Evolutionary conservation across 257 asterid genomes (phyloP).

Genomic region (Mitragyna speciosa): DNA sequence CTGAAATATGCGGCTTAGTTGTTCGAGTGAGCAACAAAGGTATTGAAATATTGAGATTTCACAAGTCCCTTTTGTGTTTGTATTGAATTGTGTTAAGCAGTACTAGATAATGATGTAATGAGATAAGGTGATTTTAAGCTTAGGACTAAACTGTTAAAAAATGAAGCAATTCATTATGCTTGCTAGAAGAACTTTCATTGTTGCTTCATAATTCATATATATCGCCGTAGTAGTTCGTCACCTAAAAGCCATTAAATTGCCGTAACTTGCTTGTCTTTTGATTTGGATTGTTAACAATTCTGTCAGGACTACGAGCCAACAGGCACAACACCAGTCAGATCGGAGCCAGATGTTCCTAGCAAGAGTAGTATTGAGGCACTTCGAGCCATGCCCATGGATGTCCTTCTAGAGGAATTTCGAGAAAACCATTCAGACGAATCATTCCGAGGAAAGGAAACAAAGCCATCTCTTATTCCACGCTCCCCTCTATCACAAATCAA

Average conservation of each 20-base stretch:
- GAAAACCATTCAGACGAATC: slow-evolving; percentile 56
- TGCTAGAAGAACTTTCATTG: background rate
- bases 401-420: slow-evolving; percentile 65
- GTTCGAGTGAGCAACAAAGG: background rate
- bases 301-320: slow-evolving; percentile 74
- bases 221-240: no score
- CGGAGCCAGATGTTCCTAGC: slow-evolving; percentile 65
- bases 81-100: background rate
- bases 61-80: background rate
- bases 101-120: background rate
- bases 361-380: slow-evolving; percentile 70
- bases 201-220: no score
- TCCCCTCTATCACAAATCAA: slow-evolving; percentile 73
- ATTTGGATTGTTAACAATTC: slow-evolving; percentile 3
- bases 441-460: slow-evolving; percentile 45
- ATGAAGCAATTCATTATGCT: background rate
- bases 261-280: slow-evolving; percentile 5
- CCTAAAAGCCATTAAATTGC: background rate
- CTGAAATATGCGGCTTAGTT: background rate
- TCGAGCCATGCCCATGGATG: slow-evolving; percentile 69
- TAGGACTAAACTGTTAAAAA: no score
- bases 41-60: background rate
- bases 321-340: slow-evolving; percentile 63
- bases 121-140: background rate
- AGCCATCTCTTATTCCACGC: slow-evolving; percentile 56